These are phyloP conservation scores for Hemisphaericaspora lyxosophila DNA, from an alignment of 1,139 yeast species.

Conservation along the genomic window DNA sequence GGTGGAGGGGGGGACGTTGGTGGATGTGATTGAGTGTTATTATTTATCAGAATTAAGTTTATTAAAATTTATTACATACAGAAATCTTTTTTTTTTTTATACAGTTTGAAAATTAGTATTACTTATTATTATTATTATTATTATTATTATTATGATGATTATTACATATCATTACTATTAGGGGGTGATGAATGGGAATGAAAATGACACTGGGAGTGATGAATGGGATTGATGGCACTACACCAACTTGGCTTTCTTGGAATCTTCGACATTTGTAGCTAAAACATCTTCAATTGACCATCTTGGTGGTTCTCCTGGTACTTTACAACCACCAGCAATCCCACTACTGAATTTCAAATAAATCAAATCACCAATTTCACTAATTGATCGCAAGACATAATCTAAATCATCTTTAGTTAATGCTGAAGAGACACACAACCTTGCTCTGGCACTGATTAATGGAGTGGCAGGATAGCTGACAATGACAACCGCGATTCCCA, in stretches of 20 bases:
- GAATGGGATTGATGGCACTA: constrained; percentile 4
- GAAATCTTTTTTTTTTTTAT: background rate
- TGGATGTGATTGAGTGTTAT: background rate
- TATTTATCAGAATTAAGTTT: too few species aligned
- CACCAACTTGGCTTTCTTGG: constrained; percentile 39
- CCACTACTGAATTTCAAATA: constrained; percentile 79
- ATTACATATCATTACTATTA: too few species aligned
- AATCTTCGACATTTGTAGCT: constrained; percentile 70
- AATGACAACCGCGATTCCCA: constrained; percentile 89
- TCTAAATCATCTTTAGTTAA: constrained; percentile 93
- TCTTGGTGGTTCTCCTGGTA: constrained; percentile 65
- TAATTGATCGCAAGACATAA: constrained; percentile 66
- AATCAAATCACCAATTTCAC: constrained; percentile 76
- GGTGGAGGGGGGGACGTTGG: background rate
- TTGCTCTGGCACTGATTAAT: constrained; percentile 80
- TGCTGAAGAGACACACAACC: constrained; percentile 91
- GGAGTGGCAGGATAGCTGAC: constrained; percentile 99
- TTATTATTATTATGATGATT: too few species aligned
- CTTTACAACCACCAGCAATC: constrained; percentile 63
- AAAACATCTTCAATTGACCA: constrained; percentile 77
- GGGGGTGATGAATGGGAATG: too few species aligned
- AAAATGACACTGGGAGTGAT: background rate
- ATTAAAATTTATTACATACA: too few species aligned
- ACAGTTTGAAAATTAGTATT: background rate
- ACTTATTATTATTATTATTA: too few species aligned